Evolutionary conservation across 164 flowering plant species (phyloP).

Genomic region (Cinnamomum chago): DNA sequence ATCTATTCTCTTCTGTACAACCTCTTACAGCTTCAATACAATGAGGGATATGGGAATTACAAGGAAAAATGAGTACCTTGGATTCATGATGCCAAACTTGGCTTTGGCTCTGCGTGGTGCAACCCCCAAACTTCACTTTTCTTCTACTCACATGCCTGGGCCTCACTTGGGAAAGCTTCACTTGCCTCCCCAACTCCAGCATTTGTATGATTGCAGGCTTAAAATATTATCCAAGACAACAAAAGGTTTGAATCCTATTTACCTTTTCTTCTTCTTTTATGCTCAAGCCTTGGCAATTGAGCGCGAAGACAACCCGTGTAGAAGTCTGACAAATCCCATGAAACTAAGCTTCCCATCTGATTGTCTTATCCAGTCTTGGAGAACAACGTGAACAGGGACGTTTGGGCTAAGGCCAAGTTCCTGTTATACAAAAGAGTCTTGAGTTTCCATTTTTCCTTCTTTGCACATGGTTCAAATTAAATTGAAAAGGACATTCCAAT

Average conservation of each 20-base stretch:
- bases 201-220: not conserved
- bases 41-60: conserved; percentile 4
- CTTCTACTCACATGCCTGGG: not conserved
- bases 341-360: conserved; percentile 92
- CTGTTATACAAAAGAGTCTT: conserved; percentile 26
- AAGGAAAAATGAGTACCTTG: not conserved
- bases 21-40: conserved; percentile 30
- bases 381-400: conserved; percentile 87
- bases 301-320: conserved; percentile 80
- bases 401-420: conserved; percentile 93
- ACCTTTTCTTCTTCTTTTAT: conserved; percentile 3
- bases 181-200: not conserved
- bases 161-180: not conserved
- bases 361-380: conserved; percentile 93
- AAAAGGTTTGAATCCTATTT: not conserved
- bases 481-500: not conserved
- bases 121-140: not conserved
- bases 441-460: not conserved
- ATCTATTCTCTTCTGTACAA: conserved; percentile 49
- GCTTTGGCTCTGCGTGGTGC: conserved; percentile 5
- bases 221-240: conserved; percentile 5
- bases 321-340: conserved; percentile 82
- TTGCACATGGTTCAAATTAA: not conserved
- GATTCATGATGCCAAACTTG: not conserved
- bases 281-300: conserved; percentile 53